Percentiles rank a stretch among this genome's conserved stretches.
phyloP scores from a whole-genome alignment of 2,329 filamentous ascomycete genomes.

The Colletotrichum eleusines region DNA sequence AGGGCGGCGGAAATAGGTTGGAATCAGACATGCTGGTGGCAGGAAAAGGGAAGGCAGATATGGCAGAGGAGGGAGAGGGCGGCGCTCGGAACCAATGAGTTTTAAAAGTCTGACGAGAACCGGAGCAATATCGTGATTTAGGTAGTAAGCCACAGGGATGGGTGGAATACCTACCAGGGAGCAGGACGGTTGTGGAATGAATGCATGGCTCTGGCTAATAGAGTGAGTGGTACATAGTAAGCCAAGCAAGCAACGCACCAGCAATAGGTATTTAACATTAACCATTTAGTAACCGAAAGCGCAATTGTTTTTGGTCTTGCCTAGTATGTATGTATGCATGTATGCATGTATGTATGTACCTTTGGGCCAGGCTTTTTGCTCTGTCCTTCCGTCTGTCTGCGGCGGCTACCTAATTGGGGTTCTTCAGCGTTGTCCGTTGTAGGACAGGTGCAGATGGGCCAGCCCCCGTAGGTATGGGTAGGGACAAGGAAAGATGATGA shows the following conservation, averaged over 20 bases:
- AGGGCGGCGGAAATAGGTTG: conserved; percentile 3
- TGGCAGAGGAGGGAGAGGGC: background rate
- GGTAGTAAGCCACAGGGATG: conserved; percentile 29
- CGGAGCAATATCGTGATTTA: conserved; percentile 14
- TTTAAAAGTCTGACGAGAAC: conserved; percentile 9
- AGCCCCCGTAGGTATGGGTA: conserved; percentile 5
- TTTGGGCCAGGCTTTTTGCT: conserved; percentile 23
- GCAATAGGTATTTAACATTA: conserved; percentile 1
- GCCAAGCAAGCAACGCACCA: conserved; percentile 1
- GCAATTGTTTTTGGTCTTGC: background rate
- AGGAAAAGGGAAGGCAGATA: conserved; percentile 30
- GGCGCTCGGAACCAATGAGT: conserved; percentile 26
- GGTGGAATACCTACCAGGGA: conserved; percentile 10
- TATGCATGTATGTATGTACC: background rate
- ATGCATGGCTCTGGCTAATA: conserved; percentile 8
- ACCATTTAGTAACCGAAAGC: too few relatives aligned
- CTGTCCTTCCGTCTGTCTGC: background rate
- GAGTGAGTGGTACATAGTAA: background rate
- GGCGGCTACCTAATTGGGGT: conserved; percentile 27
- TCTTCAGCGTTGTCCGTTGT: conserved; percentile 41
- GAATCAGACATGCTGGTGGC: conserved; percentile 15
- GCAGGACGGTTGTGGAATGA: conserved; percentile 21
- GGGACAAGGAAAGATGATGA: conserved; percentile 15
- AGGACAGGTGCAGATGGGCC: conserved; percentile 8
- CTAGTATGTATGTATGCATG: background rate